Evolutionary conservation across 495 filamentous ascomycete genomes (phyloP).

Genomic region (Recurvomyces mirabilis): DNA sequence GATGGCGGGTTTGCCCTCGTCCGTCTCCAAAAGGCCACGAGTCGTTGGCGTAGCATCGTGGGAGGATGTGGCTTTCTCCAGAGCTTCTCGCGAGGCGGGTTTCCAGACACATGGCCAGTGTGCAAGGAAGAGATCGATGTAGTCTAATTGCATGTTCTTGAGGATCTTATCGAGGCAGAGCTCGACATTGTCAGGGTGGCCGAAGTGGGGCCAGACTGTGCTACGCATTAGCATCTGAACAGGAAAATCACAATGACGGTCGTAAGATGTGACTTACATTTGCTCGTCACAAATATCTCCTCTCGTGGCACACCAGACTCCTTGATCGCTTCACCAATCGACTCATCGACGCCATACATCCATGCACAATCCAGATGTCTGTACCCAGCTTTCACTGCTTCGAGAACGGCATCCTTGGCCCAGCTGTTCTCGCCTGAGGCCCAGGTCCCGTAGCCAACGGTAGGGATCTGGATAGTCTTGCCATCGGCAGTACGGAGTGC

Average conservation of each 20-base stretch:
- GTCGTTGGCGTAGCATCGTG: background rate
- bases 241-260: slow-evolving; percentile 11
- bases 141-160: slow-evolving; percentile 46
- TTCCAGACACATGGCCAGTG: slow-evolving; percentile 47
- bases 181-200: slow-evolving; percentile 35
- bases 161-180: slow-evolving; percentile 41
- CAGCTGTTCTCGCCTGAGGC: slow-evolving; percentile 11
- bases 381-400: slow-evolving; percentile 53
- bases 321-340: slow-evolving; percentile 43
- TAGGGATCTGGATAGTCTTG: slow-evolving; percentile 17
- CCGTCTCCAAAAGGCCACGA: background rate
- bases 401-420: slow-evolving; percentile 36
- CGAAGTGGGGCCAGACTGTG: slow-evolving; percentile 16
- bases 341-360: slow-evolving; percentile 49
- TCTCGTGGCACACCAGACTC: slow-evolving; percentile 20
- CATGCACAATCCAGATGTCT: slow-evolving; percentile 50
- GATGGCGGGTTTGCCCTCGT: slow-evolving; percentile 14
- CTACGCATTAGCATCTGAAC: background rate
- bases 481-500: slow-evolving; percentile 12
- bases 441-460: slow-evolving; percentile 23
- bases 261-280: slow-evolving; percentile 30
- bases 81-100: slow-evolving; percentile 2
- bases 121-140: slow-evolving; percentile 61
- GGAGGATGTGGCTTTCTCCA: slow-evolving; percentile 9
- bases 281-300: slow-evolving; percentile 24